These are phyloP conservation scores for Metschnikowia santaceciliae DNA, from an alignment of 805 yeast genomes.

Conservation along the genomic window DNA sequence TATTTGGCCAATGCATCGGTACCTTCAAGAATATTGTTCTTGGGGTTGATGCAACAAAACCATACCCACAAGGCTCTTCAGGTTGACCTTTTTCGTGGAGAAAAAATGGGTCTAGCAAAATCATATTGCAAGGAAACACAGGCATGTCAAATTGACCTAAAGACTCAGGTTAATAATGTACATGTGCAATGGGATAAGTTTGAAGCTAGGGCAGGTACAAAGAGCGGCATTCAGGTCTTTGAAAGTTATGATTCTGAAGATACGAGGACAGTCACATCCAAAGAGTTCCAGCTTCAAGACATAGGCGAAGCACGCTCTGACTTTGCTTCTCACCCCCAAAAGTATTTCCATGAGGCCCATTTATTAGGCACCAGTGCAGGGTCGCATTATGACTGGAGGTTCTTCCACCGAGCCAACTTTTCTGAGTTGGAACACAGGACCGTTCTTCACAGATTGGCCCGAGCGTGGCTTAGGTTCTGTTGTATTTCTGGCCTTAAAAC, in stretches of 20 bases:
- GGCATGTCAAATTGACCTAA: neutral
- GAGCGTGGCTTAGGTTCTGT: conserved; percentile 51
- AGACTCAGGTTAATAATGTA: neutral
- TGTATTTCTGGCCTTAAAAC: conserved; percentile 43
- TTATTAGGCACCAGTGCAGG: conserved; percentile 7
- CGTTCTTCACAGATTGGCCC: conserved; percentile 42
- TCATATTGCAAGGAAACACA: neutral
- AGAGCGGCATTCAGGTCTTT: neutral
- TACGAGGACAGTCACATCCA: neutral
- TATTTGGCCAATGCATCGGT: neutral
- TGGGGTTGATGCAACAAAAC: neutral
- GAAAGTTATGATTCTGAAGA: neutral
- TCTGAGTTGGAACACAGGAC: conserved; percentile 27
- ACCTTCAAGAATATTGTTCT: neutral
- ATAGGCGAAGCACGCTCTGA: neutral
- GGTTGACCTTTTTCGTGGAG: neutral
- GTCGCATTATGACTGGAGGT: conserved; percentile 23
- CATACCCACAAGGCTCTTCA: neutral
- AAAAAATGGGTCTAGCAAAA: neutral
- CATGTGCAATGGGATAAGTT: neutral
- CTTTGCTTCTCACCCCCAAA: neutral
- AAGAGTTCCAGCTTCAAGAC: neutral
- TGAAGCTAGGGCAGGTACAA: neutral
- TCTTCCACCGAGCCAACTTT: conserved; percentile 11
- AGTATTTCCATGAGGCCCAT: conserved; percentile 16